A percentile compares a stretch with the other conserved stretches of the same genome.
Evolutionary conservation across 2,329 filamentous ascomycete genomes (phyloP).

Genomic region (Blastomyces percursus): DNA sequence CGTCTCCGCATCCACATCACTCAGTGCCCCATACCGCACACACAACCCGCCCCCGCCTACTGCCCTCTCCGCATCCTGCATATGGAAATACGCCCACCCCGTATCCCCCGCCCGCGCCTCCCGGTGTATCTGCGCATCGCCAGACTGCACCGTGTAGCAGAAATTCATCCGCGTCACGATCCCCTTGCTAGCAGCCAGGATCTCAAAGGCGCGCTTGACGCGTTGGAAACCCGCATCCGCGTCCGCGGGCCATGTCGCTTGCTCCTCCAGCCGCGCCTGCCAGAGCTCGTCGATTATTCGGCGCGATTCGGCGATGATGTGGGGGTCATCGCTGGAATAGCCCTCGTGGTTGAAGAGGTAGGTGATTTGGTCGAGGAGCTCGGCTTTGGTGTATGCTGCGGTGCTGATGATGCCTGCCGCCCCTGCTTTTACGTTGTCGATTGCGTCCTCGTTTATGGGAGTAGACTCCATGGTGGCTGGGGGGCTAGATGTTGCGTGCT

Average conservation of each 20-base stretch:
- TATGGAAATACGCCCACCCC: not conserved
- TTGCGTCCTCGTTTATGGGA: not conserved
- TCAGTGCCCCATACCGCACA: not conserved
- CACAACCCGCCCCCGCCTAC: not conserved
- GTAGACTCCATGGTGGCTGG: not conserved
- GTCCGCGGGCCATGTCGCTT: not conserved
- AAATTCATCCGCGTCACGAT: not conserved
- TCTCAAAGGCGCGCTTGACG: not conserved
- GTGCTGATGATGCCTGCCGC: not conserved
- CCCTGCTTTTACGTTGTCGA: not conserved
- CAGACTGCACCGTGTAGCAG: not conserved
- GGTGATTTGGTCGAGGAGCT: not conserved
- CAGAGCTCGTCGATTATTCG: not conserved
- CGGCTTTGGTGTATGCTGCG: not conserved
- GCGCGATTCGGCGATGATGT: not conserved
- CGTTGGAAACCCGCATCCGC: not conserved
- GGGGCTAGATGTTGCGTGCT: not conserved
- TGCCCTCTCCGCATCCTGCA: not conserved
- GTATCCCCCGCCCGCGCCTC: not conserved
- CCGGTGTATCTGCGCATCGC: not conserved
- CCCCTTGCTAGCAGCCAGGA: not conserved
- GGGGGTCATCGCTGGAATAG: not conserved
- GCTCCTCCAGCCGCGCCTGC: not conserved
- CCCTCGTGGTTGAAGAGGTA: not conserved
- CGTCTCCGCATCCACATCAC: not conserved